Evolutionary conservation across 306 rosid genomes (phyloP), one percentile per base, ranked within the genome.

Genomic region (Ochetophila trinervis): DNA sequence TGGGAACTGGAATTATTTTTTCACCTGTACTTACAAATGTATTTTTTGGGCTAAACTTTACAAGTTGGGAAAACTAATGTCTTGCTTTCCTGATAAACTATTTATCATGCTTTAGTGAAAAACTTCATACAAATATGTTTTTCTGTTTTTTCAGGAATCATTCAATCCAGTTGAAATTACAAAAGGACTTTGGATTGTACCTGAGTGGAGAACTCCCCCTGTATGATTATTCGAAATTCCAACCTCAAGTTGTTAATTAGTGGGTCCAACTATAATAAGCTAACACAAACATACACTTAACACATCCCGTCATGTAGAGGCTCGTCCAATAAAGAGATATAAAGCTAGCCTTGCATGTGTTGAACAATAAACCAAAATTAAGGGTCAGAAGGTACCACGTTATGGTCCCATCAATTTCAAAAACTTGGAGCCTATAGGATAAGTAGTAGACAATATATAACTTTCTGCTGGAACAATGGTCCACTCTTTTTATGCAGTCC

Each of bases 161-260:
- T 82, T 91, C 63, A 73, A 64, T 50, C 97, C 95, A 37, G 77
- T 83, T 52, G 77, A 85, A 79, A 78, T 91, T 57, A 80, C 77
- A 13, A 71, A 91, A 78, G 87, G 90, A 65, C 78, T 91, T 62
- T 91, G 97, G 96, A 85, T 88, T 44, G 95, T 88, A 58, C 97
- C 96, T 3, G 61, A 83, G 77, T 88, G 96, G 97, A 88, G 51
- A 56, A 77, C 79, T 59, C 90, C 97, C 45, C 88, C 83, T 34
- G 97, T 88, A 85, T 56, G 90, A 53, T 80, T 37, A 34, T 79
- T 40, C 45, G 8, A 40, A 40, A 6, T 40, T 8, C 45, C 45
- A 40, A 10, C 2, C 12, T 40, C 12, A 40, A 40, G 45, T 40
- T 40, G 10, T 40, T 6, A 40, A 40, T 8, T 2, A 40, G 45